A percentile compares a stretch with the other conserved stretches of the same genome.
Evolutionary conservation across 139 green algal genomes (phyloP).

Genomic region (Dunaliella primolecta): DNA sequence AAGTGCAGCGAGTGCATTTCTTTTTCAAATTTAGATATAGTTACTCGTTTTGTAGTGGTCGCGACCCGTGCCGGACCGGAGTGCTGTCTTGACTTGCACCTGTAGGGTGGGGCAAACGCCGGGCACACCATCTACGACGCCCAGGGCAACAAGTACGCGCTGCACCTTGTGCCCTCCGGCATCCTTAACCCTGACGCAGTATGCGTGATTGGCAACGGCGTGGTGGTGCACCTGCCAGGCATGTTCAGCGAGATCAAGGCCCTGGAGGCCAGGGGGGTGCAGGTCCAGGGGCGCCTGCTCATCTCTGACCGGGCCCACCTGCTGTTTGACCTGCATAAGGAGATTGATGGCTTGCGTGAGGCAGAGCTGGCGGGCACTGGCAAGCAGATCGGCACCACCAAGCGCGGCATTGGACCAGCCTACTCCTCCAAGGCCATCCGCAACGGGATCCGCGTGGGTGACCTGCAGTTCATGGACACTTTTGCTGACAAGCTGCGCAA

Average conservation of each 20-base stretch:
- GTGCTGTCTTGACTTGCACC: too few species aligned
- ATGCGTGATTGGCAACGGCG: conserved; percentile 95
- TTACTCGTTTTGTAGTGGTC: too few species aligned
- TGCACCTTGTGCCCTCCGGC: conserved; percentile 96
- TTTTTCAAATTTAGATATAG: too few species aligned
- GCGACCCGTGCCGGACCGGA: too few species aligned
- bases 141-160: conserved; percentile 92
- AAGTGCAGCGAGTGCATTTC: too few species aligned
- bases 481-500: conserved; percentile 74
- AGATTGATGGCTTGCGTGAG: conserved; percentile 93
- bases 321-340: conserved; percentile 98
- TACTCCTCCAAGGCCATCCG: conserved; percentile 94
- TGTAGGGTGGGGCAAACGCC: conserved; percentile 95
- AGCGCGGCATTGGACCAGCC: conserved; percentile 94
- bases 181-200: conserved; percentile 90
- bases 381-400: conserved; percentile 92
- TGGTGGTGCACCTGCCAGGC: conserved; percentile 93
- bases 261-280: conserved; percentile 54
- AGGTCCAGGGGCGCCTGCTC: conserved; percentile 58
- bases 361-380: conserved; percentile 73
- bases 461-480: conserved; percentile 66
- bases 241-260: conserved; percentile 92
- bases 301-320: conserved; percentile 91
- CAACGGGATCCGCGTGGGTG: conserved; percentile 91
- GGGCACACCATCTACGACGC: conserved; percentile 99